phyloP scores from a whole-genome alignment of 768 basidiomycete species.

The Suillus spraguei region DNA sequence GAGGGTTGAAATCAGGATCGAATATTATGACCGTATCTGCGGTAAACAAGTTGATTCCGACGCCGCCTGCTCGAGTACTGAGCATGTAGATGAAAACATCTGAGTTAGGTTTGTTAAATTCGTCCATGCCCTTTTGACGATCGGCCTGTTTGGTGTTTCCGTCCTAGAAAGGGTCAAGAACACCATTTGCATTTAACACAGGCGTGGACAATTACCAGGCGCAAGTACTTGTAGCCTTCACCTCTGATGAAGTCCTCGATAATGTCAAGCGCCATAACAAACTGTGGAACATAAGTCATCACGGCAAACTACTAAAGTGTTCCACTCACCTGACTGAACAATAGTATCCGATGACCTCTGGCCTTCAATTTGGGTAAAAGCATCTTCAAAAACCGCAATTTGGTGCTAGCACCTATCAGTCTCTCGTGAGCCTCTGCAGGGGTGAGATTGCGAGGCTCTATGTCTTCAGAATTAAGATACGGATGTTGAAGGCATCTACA shows the following conservation, averaged over 20 bases:
- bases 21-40: conserved; percentile 94
- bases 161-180: conserved; percentile 54
- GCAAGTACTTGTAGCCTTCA: conserved; percentile 78
- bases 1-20: conserved; percentile 99
- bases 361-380: conserved; percentile 83
- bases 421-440: conserved; percentile 70
- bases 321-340: conserved; percentile 83
- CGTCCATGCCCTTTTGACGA: conserved; percentile 95
- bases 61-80: conserved; percentile 91
- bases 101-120: conserved; percentile 86
- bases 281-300: conserved; percentile 47
- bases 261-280: conserved; percentile 83
- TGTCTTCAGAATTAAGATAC: conserved; percentile 77
- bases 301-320: conserved; percentile 6
- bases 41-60: conserved; percentile 88
- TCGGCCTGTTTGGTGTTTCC: conserved; percentile 82
- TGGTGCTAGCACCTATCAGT: conserved; percentile 83
- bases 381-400: conserved; percentile 74
- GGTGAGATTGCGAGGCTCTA: conserved; percentile 71
- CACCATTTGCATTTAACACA: conserved; percentile 13
- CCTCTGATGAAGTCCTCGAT: conserved; percentile 88
- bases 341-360: conserved; percentile 83
- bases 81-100: conserved; percentile 91
- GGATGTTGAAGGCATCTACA: conserved; percentile 90
- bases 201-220: conserved; percentile 53